Conservation (phyloP, 1,139 yeast genomes). For the Debaryomyces psychrophilus region DNA sequence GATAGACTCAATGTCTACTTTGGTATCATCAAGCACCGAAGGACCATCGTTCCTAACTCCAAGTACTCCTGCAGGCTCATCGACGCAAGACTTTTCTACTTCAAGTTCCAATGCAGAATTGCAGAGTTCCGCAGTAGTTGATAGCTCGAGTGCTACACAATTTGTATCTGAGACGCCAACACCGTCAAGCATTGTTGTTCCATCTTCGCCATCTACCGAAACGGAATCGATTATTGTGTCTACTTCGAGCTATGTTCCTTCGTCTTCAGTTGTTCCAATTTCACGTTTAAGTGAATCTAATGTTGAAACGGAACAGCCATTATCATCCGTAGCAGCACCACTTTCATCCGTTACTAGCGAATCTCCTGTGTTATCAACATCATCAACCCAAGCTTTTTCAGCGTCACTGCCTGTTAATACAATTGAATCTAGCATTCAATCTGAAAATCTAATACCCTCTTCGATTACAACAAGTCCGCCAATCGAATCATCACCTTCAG, state of each 20-base stretch:
- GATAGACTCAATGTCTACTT: not conserved
- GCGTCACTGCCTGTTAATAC: not conserved
- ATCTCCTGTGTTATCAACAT: not conserved
- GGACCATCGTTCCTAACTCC: not conserved
- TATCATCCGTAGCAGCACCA: constrained; percentile 8
- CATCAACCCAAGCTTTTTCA: not conserved
- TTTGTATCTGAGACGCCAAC: not conserved
- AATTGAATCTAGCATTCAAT: not conserved
- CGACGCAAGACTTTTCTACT: not conserved
- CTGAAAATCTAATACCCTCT: constrained; percentile 4
- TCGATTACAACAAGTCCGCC: constrained; percentile 8
- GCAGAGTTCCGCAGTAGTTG: not conserved
- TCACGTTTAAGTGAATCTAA: not conserved
- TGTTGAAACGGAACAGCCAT: not conserved
- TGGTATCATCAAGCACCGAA: not conserved
- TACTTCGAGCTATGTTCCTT: not conserved
- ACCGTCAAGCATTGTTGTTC: not conserved
- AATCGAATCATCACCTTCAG: not conserved
- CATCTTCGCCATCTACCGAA: not conserved
- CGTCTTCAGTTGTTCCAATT: constrained; percentile 1
- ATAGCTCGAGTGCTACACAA: not conserved
- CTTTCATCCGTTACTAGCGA: not conserved
- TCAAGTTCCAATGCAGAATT: not conserved
- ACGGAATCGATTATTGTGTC: not conserved
- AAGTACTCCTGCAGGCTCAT: not conserved